Conservation (phyloP, 768 basidiomycete species). For the Exidia glandulosa region DNA sequence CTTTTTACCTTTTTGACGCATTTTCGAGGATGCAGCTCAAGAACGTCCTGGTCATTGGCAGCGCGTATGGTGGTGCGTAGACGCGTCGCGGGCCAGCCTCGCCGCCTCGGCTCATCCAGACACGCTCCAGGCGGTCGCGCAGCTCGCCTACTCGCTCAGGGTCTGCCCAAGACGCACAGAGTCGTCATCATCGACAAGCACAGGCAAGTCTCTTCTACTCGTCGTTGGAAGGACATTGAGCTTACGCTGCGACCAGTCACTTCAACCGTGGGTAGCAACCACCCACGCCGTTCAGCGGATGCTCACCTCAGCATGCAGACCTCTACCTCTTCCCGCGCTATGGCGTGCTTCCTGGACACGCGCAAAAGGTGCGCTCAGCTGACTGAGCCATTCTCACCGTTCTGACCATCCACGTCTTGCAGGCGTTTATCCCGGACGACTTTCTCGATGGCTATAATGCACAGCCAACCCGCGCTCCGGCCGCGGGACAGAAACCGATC, state of each 20-base stretch:
- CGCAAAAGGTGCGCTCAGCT: neutral
- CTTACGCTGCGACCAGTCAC: neutral
- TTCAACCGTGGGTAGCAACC: neutral
- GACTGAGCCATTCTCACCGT: neutral
- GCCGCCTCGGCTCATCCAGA: neutral
- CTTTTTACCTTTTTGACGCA: neutral
- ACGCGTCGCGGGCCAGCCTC: no score
- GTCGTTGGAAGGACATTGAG: neutral
- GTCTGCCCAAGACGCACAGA: neutral
- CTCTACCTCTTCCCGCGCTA: conserved; percentile 1
- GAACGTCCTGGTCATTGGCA: neutral
- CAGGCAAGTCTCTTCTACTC: neutral
- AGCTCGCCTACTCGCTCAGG: neutral
- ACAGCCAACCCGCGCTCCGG: neutral
- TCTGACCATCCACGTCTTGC: neutral
- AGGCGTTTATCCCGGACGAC: neutral
- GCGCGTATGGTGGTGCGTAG: neutral
- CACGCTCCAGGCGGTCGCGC: neutral
- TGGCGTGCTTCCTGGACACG: neutral
- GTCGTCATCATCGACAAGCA: neutral
- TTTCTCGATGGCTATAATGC: neutral
- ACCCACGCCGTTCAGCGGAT: no score
- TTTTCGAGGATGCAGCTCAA: neutral
- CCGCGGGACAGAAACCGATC: neutral
- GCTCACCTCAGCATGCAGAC: neutral